Evolutionary conservation across 164 flowering plant species (phyloP).

Genomic region (Pachysandra terminalis): DNA sequence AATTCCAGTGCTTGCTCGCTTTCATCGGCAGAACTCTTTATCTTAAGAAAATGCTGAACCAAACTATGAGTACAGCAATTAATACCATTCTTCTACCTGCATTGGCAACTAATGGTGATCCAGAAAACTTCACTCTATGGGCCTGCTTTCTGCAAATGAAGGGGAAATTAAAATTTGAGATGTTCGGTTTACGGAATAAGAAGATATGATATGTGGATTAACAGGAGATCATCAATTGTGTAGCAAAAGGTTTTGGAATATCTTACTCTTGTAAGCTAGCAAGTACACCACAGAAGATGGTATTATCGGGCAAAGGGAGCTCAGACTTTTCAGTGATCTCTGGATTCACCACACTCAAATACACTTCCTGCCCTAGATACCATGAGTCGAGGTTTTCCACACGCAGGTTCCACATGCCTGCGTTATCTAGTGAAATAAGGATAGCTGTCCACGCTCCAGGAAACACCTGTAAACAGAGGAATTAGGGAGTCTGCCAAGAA

Average conservation of each 20-base stretch:
- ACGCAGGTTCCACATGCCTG: conserved; percentile 92
- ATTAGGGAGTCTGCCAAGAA: background rate
- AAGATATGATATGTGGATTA: background rate
- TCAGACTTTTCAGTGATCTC: conserved; percentile 55
- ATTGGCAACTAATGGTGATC: conserved; percentile 24
- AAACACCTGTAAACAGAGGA: conserved; percentile 58
- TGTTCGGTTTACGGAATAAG: background rate
- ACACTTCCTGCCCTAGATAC: conserved; percentile 95
- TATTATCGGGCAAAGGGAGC: conserved; percentile 59
- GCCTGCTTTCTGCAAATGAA: conserved; percentile 53
- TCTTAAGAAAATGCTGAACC: conserved; percentile 19
- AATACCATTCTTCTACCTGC: conserved; percentile 21
- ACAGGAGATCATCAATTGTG: background rate
- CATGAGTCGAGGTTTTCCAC: conserved; percentile 76
- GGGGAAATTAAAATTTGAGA: background rate
- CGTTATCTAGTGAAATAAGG: conserved; percentile 75
- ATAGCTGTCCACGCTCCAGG: conserved; percentile 98
- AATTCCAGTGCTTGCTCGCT: background rate
- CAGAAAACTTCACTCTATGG: conserved; percentile 51
- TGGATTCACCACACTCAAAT: conserved; percentile 68
- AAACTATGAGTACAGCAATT: conserved; percentile 22
- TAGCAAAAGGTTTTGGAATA: background rate
- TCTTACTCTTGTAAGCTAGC: conserved; percentile 77
- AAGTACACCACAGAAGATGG: conserved; percentile 73
- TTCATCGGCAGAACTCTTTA: conserved; percentile 14